phyloP scores from a whole-genome alignment of 768 basidiomycete genomes.

The Russula foetens region DNA sequence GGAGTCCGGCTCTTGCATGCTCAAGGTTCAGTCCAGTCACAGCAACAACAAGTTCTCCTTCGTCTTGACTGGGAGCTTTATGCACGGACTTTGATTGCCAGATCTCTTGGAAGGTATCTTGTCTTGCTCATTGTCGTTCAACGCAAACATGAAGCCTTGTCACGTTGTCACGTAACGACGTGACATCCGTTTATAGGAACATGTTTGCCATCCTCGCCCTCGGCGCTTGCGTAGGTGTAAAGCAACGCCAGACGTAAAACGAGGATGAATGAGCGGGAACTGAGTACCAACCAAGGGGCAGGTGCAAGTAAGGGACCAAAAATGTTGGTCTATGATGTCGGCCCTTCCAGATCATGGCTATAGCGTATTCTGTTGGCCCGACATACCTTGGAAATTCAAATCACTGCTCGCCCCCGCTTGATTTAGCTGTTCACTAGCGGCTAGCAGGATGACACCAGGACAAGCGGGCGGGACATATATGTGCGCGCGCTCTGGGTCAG shows the following conservation, averaged over 20 bases:
- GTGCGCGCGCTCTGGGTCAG: background rate
- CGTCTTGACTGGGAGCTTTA: slow-evolving; percentile 7
- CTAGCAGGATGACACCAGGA: background rate
- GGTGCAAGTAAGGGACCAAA: background rate
- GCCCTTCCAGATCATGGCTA: background rate
- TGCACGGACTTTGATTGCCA: slow-evolving; percentile 9
- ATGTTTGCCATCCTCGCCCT: background rate
- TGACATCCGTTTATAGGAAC: slow-evolving; percentile 13
- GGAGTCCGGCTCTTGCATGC: slow-evolving; percentile 11
- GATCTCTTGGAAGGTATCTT: slow-evolving; percentile 15
- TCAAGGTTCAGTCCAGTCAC: slow-evolving; percentile 14
- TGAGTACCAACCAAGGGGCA: background rate
- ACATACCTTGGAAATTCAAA: background rate
- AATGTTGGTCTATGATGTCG: background rate
- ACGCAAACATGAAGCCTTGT: slow-evolving; percentile 10
- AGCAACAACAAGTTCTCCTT: slow-evolving; percentile 1
- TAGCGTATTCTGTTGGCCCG: background rate
- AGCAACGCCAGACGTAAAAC: background rate
- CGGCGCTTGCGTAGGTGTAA: background rate
- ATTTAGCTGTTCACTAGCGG: background rate
- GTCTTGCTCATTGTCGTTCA: slow-evolving; percentile 17
- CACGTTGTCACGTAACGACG: slow-evolving; percentile 16
- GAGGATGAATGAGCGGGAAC: slow-evolving; percentile 1
- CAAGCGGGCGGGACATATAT: background rate
- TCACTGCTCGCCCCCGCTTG: background rate